phyloP scores from a whole-genome alignment of 208 protist genomes.

The Leishmania major region DNA sequence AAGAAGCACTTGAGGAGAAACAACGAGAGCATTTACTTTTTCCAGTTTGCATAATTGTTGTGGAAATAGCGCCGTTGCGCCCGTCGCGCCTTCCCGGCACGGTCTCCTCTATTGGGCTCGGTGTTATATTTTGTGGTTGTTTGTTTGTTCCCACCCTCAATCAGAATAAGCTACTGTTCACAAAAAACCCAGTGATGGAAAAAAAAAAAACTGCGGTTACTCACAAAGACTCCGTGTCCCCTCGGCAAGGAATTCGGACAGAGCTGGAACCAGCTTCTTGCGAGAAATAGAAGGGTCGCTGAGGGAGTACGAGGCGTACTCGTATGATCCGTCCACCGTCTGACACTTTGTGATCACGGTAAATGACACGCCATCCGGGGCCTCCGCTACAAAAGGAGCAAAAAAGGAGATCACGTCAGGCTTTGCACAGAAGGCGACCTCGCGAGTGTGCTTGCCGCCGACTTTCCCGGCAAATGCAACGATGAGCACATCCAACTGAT shows the following conservation, averaged over 20 bases:
- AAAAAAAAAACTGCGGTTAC: neutral
- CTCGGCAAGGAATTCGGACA: constrained; percentile 54
- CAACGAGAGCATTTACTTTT: neutral
- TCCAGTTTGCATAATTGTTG: neutral
- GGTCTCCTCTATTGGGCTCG: neutral
- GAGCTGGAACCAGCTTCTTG: constrained; percentile 68
- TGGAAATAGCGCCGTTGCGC: neutral
- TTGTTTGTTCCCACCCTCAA: neutral
- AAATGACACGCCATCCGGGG: constrained; percentile 38
- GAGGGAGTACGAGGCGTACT: constrained; percentile 51
- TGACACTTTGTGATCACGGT: constrained; percentile 25
- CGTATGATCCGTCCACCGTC: constrained; percentile 22
- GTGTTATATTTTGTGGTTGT: neutral
- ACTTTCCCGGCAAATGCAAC: constrained; percentile 69
- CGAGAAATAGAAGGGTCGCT: constrained; percentile 80
- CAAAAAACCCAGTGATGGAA: neutral
- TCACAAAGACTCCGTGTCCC: constrained; percentile 43
- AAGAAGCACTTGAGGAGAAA: neutral
- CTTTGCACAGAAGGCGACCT: constrained; percentile 57
- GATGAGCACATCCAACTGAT: constrained; percentile 59
- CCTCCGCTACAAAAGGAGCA: constrained; percentile 38
- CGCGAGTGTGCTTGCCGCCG: constrained; percentile 52
- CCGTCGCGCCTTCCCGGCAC: neutral
- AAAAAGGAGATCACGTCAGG: constrained; percentile 39
- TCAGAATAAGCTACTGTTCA: neutral